Evolutionary conservation across 345 rosid genomes (phyloP), one percentile per base, ranked within the genome.

Genomic region (Eucalyptus curtisii): DNA sequence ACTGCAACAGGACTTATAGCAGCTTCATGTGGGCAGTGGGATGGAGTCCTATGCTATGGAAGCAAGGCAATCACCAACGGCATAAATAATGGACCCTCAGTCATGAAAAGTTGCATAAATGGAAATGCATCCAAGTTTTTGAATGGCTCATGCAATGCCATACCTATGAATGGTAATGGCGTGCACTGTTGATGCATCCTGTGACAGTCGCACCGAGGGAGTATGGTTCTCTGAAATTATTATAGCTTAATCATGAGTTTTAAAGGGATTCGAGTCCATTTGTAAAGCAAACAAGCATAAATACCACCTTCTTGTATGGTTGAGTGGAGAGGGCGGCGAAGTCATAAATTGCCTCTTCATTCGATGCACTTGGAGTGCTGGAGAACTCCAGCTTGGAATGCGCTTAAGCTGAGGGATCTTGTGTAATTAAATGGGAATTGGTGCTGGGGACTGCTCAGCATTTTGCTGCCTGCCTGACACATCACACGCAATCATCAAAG

Each of bases 21-120:
- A 85, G 99, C 99, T 90, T 94, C 99, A 76, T 89, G 96, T 87
- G 93, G 97, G 86, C 93, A 96, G 87, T 87, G 95, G 87, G 97
- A 97, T 71, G 52, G 44, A 37, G 13, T 93, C 50, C 55, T 94
- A 88, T 91, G 92, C 84, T 55, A 90, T 90, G 87, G 86, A 88
- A 86, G 85, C 86, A 89, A 91, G 47, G 91, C 91, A 57, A 93
- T 66, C 68, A 7, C 31, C 48, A 59, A 89, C 6, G 91, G 71
- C 45, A 33, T 50, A 12, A 49, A 55, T 44, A 53, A 95, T 92
- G 55, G 91, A 92, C 86, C 90, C 76, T 5, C 45, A 91, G 45
- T 86, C 88, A 30, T 89, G 89, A 87, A 94, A 91, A 66, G 88
- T 90, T 92, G 88, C 79, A 93, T 89, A 90, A 95, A 92, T 89